Evolutionary conservation across 768 basidiomycete genomes (phyloP), one percentile per base, ranked within the genome.

Genomic region (Auriscalpium microsporum): DNA sequence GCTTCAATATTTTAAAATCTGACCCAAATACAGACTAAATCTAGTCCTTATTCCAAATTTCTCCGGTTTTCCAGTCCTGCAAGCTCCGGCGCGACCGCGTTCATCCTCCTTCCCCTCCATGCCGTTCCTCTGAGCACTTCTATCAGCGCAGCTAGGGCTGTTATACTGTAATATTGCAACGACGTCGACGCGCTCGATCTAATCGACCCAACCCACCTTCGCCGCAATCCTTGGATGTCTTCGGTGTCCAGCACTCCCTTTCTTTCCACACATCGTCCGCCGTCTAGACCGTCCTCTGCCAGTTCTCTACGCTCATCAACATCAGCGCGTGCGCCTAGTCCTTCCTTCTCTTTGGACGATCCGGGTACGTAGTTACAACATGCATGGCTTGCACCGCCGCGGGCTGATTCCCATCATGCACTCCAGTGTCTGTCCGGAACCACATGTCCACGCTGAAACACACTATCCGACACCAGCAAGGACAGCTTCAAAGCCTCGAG

Each of bases 381-480:
- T 28, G 13, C 33, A n/a, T 13, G n/a, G 14, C 17, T 16, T 28
- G 16, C 4, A 9, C 7, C 4, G 9, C 34, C 28, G 17, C 13
- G n/a, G 16, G 17, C 34, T 55, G 49, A 58, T 38, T 37, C 13
- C 33, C 17, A n/a, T 33, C 10, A 10, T 38, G 34, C 33, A 14
- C 28, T 63, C 50, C 63, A 91, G 89, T 90, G 65, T 79, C 82
- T 58, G 75, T 90, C 52, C 81, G 89, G 54, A 83, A 81, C 62
- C 88, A 90, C 57, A 84, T 91, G 71, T 88, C 87, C 61, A 84
- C 83, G 42, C 71, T 91, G 64, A 90, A 86, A 70, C 89, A 91
- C 67, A 81, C 77, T 65, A 91, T 91, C 63, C 74, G 89, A 58
- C 88, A 90, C 63, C 86, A 91, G 65, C 87, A 90, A 73, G 88